Conservation (phyloP, 768 basidiomycete genomes). For the Russula virescens region DNA sequence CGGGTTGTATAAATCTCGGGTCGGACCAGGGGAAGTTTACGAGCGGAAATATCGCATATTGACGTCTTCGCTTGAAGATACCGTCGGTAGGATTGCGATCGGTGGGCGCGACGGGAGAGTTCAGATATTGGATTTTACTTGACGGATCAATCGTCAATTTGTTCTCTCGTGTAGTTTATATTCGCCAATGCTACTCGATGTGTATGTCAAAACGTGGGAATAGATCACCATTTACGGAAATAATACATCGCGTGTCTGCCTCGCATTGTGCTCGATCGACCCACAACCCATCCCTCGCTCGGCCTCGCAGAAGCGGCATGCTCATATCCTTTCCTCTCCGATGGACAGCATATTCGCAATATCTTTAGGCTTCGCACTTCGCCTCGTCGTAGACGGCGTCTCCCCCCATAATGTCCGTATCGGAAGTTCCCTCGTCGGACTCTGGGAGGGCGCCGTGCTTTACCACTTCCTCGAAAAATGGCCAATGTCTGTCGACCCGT, state of each 20-base stretch:
- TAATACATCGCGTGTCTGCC: too few relatives aligned
- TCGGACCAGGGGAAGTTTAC: slow-evolving; percentile 32
- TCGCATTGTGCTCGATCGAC: background rate
- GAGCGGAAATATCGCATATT: slow-evolving; percentile 30
- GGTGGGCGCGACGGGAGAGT: slow-evolving; percentile 32
- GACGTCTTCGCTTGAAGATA: slow-evolving; percentile 32
- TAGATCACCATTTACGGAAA: too few relatives aligned
- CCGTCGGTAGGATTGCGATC: slow-evolving; percentile 33
- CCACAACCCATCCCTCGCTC: background rate
- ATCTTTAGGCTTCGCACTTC: slow-evolving; percentile 57
- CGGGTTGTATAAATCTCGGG: slow-evolving; percentile 30
- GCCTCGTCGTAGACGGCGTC: slow-evolving; percentile 52
- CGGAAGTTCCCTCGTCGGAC: slow-evolving; percentile 62
- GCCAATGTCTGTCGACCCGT: slow-evolving; percentile 62
- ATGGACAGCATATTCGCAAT: slow-evolving; percentile 74
- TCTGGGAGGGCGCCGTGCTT: slow-evolving; percentile 75
- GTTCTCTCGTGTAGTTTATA: background rate
- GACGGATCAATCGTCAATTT: slow-evolving; percentile 9
- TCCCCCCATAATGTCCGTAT: slow-evolving; percentile 44
- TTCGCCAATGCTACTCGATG: background rate
- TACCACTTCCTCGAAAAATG: slow-evolving; percentile 65
- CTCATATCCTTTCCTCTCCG: slow-evolving; percentile 14
- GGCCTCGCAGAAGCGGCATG: background rate
- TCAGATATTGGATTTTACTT: slow-evolving; percentile 33
- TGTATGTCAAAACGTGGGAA: background rate